Percentiles rank a stretch among this genome's conserved stretches.
Evolutionary conservation across 768 basidiomycete species (phyloP).

Genomic region (Suillus sp.): DNA sequence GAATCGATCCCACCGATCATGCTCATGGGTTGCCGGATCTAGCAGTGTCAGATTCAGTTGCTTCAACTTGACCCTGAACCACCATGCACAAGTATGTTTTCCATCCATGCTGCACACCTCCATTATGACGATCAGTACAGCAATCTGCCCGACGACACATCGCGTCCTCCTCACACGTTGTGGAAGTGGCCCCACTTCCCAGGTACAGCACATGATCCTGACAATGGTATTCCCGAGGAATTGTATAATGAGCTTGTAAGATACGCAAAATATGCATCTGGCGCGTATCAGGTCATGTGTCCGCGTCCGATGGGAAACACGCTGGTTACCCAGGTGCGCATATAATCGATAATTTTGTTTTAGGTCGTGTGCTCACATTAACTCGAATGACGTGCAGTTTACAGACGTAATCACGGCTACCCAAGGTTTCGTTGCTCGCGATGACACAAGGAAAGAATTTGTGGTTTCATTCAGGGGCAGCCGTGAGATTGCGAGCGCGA

Average conservation of each 20-base stretch:
- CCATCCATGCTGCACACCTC: background rate
- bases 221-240: slow-evolving; percentile 35
- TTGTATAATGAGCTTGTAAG: slow-evolving; percentile 46
- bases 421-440: slow-evolving; percentile 48
- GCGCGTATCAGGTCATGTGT: slow-evolving; percentile 48
- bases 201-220: slow-evolving; percentile 21
- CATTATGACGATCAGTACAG: slow-evolving; percentile 1
- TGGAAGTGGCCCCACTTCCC: slow-evolving; percentile 31
- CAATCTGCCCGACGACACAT: background rate
- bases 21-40: background rate
- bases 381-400: slow-evolving; percentile 31
- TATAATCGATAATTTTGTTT: background rate
- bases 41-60: background rate
- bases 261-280: slow-evolving; percentile 54
- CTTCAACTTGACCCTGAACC: slow-evolving; percentile 5
- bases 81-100: slow-evolving; percentile 8
- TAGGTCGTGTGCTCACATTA: slow-evolving; percentile 8
- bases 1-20: background rate
- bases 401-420: slow-evolving; percentile 38
- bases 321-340: slow-evolving; percentile 43
- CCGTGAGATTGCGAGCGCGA: slow-evolving; percentile 25
- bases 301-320: slow-evolving; percentile 50
- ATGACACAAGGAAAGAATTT: slow-evolving; percentile 44
- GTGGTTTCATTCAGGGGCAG: slow-evolving; percentile 45
- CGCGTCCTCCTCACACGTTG: background rate